These are phyloP conservation scores for Candida mesenterica DNA, from an alignment of 1,139 yeast species.

Conservation along the genomic window DNA sequence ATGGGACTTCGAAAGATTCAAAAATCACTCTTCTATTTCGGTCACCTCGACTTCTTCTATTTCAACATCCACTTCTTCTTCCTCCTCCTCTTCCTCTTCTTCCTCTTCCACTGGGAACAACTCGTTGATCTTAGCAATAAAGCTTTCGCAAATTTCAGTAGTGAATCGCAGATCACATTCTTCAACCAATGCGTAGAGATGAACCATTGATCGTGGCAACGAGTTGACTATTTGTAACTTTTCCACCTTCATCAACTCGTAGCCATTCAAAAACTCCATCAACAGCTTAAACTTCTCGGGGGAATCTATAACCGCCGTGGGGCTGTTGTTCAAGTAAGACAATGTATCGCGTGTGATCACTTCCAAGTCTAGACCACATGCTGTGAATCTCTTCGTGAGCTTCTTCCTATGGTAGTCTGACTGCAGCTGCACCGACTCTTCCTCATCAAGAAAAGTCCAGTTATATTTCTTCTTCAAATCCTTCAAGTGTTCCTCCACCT, in stretches of 20 bases:
- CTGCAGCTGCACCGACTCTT: slow-evolving; percentile 23
- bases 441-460: slow-evolving; percentile 45
- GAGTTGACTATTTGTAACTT: slow-evolving; percentile 79
- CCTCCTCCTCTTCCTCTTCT: slow-evolving; percentile 35
- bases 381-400: slow-evolving; percentile 43
- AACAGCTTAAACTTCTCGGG: slow-evolving; percentile 52
- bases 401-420: slow-evolving; percentile 24
- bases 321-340: slow-evolving; percentile 47
- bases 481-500: slow-evolving; percentile 61
- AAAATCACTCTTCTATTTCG: too few relatives aligned
- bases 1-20: too few relatives aligned
- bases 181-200: slow-evolving; percentile 75
- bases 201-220: slow-evolving; percentile 77
- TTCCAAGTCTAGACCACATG: slow-evolving; percentile 54
- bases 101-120: slow-evolving; percentile 47
- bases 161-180: slow-evolving; percentile 85
- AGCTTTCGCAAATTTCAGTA: slow-evolving; percentile 57
- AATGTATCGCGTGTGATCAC: slow-evolving; percentile 64
- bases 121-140: slow-evolving; percentile 49
- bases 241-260: slow-evolving; percentile 75
- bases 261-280: slow-evolving; percentile 50
- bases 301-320: slow-evolving; percentile 41
- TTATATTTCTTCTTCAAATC: slow-evolving; percentile 48
- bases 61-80: slow-evolving; percentile 21
- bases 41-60: slow-evolving; percentile 7